phyloP scores from a whole-genome alignment of 164 flowering plant genomes.

The Buxus sempervirens region DNA sequence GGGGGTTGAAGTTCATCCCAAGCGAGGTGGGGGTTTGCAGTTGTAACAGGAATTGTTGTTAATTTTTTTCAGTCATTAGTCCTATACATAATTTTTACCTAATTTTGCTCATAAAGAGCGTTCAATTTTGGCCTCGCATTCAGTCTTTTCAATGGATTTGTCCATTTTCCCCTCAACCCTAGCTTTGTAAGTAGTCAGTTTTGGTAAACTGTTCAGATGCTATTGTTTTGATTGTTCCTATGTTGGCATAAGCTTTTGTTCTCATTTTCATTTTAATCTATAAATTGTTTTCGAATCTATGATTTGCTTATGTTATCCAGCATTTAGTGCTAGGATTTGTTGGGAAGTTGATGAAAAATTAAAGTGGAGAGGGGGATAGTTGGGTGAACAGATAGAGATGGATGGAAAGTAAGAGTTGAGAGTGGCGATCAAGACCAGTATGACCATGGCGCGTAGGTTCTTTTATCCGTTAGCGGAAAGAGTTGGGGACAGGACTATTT shows the following conservation, averaged over 20 bases:
- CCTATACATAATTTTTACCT: neutral
- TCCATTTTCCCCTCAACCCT: neutral
- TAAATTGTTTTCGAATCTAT: neutral
- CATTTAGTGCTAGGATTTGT: too few relatives aligned
- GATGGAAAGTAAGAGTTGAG: neutral
- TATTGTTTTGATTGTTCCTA: too few relatives aligned
- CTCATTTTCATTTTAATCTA: neutral
- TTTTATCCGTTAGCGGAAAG: neutral
- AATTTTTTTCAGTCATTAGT: too few relatives aligned
- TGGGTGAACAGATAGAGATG: neutral
- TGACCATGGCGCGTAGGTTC: slow-evolving; percentile 2
- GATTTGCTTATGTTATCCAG: neutral
- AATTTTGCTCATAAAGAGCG: neutral
- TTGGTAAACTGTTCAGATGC: too few relatives aligned
- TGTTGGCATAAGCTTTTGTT: neutral
- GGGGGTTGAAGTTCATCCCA: neutral
- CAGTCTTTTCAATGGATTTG: slow-evolving; percentile 13
- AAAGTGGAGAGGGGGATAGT: neutral
- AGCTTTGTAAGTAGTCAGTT: too few relatives aligned
- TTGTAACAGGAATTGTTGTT: too few relatives aligned
- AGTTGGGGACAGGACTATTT: slow-evolving; percentile 2
- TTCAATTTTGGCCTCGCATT: neutral
- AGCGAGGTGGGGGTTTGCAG: too few relatives aligned
- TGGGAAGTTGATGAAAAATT: neutral
- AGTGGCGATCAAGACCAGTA: neutral